These are phyloP conservation scores for Vachellia pachyceras DNA, from an alignment of 306 rosid species.

Conservation along the genomic window DNA sequence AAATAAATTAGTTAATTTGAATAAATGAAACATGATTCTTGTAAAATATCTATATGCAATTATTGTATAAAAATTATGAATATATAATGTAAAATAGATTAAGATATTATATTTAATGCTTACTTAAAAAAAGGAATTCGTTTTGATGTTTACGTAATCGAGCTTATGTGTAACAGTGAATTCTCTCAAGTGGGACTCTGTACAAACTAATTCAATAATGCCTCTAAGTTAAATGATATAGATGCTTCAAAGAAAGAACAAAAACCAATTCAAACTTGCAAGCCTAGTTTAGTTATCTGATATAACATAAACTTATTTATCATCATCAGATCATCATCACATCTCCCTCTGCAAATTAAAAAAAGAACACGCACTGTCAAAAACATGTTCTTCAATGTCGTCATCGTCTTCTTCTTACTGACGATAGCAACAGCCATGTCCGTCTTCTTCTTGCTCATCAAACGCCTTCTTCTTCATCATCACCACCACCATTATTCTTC, in stretches of 20 bases:
- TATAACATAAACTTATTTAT: background rate
- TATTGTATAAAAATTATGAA: too few species aligned
- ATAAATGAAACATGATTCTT: too few species aligned
- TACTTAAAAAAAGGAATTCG: too few species aligned
- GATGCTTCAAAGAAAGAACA: conserved; percentile 18
- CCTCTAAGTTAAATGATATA: conserved; percentile 4
- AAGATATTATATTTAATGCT: too few species aligned
- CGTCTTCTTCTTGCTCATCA: background rate
- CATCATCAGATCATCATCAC: background rate
- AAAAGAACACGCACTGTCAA: background rate
- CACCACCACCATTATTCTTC: background rate
- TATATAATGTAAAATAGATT: too few species aligned
- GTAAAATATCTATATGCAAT: too few species aligned
- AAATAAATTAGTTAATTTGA: too few species aligned
- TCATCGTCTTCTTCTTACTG: conserved; percentile 5
- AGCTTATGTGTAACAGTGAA: background rate
- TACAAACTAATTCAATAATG: background rate
- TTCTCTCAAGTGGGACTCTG: background rate
- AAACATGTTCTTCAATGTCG: background rate
- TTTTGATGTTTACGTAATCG: too few species aligned
- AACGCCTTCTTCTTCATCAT: conserved; percentile 1
- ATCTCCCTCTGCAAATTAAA: background rate
- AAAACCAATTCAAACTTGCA: background rate
- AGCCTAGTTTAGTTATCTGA: background rate
- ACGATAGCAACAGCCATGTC: background rate